Evolutionary conservation across 2,329 filamentous ascomycete genomes (phyloP), one percentile per base, ranked within the genome.

Genomic region (Neonectria punicea): DNA sequence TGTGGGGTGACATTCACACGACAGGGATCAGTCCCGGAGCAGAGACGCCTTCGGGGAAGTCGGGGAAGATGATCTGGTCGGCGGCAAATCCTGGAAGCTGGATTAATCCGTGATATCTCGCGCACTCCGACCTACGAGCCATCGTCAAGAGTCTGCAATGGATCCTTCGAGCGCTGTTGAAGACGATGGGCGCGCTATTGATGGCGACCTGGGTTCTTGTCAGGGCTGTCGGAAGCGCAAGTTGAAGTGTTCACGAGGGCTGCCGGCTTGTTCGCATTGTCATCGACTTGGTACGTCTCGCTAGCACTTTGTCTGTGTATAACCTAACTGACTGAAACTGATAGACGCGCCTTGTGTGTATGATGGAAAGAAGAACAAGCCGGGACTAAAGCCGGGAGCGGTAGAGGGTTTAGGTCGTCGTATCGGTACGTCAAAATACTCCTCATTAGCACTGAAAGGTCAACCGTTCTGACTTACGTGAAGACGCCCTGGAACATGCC

Each of bases 151-250:
- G 16, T 8, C n/a, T 25, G 10, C 16, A 1, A 62, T 57, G 60
- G 46, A 62, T 47, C 5, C 39, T 41, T 5, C 30, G 8, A 58
- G 32, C 30, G 13, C 16, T 5, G 8, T 11, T 3, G 60, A 58
- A n/a, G 60, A 62, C 10, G 51, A 20, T n/a, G 53, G 44, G 8
- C 53, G 47, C 8, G 9, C 25, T 46, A 16, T 47, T n/a, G 60
- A 62, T 0, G 41, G 32, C 18, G 60, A 62, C n/a, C 3, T 53
- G 46, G 60, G 60, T 7, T 68, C 67, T 11, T 73, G 70, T 32
- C 70, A 73, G 11, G 70, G 70, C 6, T 72, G 70, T 39, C 61
- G 70, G 1, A 58, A 67, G 53, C 67, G 70, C 9, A 72, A 73
- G 20, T 57, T 72, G 16, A 62, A 66, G 34, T 72, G 70, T 16